Base-by-base conservation (phyloP, 192 early-diverging fungal genomes). In the Chytriomyces hyalinus region DNA sequence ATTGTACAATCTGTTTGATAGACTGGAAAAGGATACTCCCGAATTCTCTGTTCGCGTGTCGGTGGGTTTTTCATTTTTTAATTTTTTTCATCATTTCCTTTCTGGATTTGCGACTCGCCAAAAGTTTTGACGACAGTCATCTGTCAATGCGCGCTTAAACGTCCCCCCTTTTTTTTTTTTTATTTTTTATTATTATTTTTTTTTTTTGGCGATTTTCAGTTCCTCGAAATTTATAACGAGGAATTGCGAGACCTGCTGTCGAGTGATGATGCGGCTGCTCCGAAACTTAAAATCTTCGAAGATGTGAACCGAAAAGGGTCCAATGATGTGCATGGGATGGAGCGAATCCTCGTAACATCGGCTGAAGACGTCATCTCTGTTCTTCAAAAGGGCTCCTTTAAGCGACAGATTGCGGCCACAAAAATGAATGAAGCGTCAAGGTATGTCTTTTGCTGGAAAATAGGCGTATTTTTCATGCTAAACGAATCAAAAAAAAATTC, bases 211-310 rank as follows among this genome's bases (percentile, higher is more conserved):
- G 15, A 1, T 26, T 28, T 48, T 28, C 49, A 85, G 84, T 95
- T 90, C 67, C 79, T 97, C 13, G 97, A 99, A 82, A 81, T 99
- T 10, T 99, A 98, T 84, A 99, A 99, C 78, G 96, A 99, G 81
- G 93, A 97, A 61, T 81, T 97, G 46, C 88, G 92, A n/a, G 97
- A 99, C 82, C 83, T 99, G 17, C 77, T 99, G n/a, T 85, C 88
- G 0, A 76, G 82, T 9, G 87, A 83, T 9, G 87, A 91, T 61
- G 81, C 83, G 43, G 53, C 62, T 6, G 80, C 80, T 20, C 47
- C 62, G 15, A 88, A 89, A 49, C 82, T 95, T 24, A 89, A 89
- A 68, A 88, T 96, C 36, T 91, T 84, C 73, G 94, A 94, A 57
- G 92, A 93, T 60, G 77, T 84, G 15, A 88, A 85, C 17, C 88